Percentiles rank a stretch among this genome's conserved stretches.
Evolutionary conservation across 768 basidiomycete genomes (phyloP).

Genomic region (Galerina sulciceps): DNA sequence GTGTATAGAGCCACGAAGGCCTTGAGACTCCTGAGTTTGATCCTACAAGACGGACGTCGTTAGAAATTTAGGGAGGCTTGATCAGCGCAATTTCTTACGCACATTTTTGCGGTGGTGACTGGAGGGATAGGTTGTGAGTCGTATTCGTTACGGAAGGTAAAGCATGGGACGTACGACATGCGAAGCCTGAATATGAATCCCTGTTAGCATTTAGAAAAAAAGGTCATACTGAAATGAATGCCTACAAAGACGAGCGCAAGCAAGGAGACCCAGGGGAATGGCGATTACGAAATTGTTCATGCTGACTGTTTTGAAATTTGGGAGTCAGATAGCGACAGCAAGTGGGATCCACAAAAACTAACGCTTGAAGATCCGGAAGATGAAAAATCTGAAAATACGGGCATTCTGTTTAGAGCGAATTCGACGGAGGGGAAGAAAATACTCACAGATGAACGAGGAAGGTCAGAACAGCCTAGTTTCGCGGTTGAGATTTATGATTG

Average conservation of each 20-base stretch:
- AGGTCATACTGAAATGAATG: not conserved
- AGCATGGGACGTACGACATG: constrained; percentile 4
- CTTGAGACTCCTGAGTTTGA: constrained; percentile 32
- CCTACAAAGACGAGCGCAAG: constrained; percentile 12
- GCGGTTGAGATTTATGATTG: not conserved
- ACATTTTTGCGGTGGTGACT: constrained; percentile 17
- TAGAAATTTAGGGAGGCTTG: not conserved
- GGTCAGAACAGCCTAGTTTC: constrained; percentile 41
- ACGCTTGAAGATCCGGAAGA: constrained; percentile 47
- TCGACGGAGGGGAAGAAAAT: not conserved
- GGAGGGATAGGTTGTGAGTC: not conserved
- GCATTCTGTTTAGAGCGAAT: not conserved
- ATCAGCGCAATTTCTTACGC: not conserved
- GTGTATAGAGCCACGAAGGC: constrained; percentile 22
- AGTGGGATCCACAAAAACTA: constrained; percentile 5
- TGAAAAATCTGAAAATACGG: constrained; percentile 24
- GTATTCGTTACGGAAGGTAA: not conserved
- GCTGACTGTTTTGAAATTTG: constrained; percentile 32
- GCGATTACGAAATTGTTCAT: constrained; percentile 35
- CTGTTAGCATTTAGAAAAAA: not conserved
- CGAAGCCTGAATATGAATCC: constrained; percentile 6
- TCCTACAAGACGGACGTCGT: constrained; percentile 27
- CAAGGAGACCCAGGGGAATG: constrained; percentile 25
- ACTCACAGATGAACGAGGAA: constrained; percentile 56
- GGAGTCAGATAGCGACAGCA: not conserved